phyloP scores from a whole-genome alignment of 495 filamentous ascomycete species.

The Podospora pseudocomata region DNA sequence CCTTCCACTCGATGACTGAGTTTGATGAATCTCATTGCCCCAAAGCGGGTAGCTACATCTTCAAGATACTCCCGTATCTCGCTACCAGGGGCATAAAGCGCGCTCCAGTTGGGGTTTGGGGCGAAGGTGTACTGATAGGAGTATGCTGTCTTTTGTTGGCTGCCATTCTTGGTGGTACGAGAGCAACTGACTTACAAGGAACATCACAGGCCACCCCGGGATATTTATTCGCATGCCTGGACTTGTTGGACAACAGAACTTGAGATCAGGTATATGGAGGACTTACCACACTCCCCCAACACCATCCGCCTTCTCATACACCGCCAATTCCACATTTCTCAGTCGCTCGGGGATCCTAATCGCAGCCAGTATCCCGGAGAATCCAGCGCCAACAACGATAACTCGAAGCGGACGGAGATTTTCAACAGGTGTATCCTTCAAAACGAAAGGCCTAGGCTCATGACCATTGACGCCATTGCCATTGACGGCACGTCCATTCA shows the following conservation, averaged over 20 bases:
- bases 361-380: constrained; percentile 46
- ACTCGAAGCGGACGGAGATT: constrained; percentile 45
- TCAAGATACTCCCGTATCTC: constrained; percentile 62
- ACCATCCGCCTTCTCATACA: constrained; percentile 44
- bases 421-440: constrained; percentile 45
- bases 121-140: constrained; percentile 67
- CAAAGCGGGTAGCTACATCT: constrained; percentile 55
- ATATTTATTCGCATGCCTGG: constrained; percentile 44
- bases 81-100: constrained; percentile 60
- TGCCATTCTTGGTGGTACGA: neutral
- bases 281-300: constrained; percentile 43
- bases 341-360: constrained; percentile 44
- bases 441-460: constrained; percentile 18
- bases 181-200: constrained; percentile 27
- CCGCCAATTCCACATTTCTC: constrained; percentile 40
- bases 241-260: neutral
- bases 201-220: constrained; percentile 42
- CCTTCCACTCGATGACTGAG: constrained; percentile 37
- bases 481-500: neutral
- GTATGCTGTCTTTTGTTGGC: constrained; percentile 28
- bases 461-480: neutral
- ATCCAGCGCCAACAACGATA: constrained; percentile 48
- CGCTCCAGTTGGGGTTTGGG: constrained; percentile 60
- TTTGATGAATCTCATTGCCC: constrained; percentile 48
- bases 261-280: neutral